These are phyloP conservation scores for Malassezia equina DNA, from an alignment of 1,284 basidiomycete species.

Conservation along the genomic window DNA sequence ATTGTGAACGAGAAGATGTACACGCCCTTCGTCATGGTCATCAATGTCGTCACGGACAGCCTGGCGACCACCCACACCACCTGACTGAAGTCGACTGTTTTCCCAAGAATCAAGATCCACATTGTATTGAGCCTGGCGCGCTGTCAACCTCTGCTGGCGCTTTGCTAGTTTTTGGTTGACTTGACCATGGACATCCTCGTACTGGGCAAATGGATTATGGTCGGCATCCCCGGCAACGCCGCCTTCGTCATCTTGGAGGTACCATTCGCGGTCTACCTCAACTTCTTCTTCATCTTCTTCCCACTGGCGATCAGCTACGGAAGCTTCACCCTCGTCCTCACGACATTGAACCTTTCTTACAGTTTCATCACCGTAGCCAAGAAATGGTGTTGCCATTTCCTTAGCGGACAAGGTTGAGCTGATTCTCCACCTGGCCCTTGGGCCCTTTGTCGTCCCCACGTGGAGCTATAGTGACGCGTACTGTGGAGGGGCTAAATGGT, in stretches of 20 bases:
- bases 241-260: conserved; percentile 37
- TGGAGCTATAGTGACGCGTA: neutral
- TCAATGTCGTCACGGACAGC: conserved; percentile 71
- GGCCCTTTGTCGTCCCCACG: neutral
- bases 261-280: conserved; percentile 39
- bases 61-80: conserved; percentile 72
- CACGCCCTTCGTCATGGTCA: conserved; percentile 82
- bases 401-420: neutral
- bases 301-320: conserved; percentile 23
- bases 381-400: conserved; percentile 11
- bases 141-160: conserved; percentile 41
- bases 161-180: conserved; percentile 20
- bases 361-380: conserved; percentile 11
- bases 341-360: conserved; percentile 7
- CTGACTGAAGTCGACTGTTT: conserved; percentile 88
- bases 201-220: conserved; percentile 82
- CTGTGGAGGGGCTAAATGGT: neutral
- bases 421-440: neutral
- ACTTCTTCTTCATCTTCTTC: conserved; percentile 31
- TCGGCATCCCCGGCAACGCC: conserved; percentile 65
- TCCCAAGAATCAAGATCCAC: conserved; percentile 98
- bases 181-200: conserved; percentile 58
- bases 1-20: conserved; percentile 93
- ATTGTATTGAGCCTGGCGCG: conserved; percentile 53
- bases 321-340: conserved; percentile 56